These are phyloP conservation scores for Parastagonospora avenae DNA, from an alignment of 2,329 filamentous ascomycete species.

Conservation along the genomic window DNA sequence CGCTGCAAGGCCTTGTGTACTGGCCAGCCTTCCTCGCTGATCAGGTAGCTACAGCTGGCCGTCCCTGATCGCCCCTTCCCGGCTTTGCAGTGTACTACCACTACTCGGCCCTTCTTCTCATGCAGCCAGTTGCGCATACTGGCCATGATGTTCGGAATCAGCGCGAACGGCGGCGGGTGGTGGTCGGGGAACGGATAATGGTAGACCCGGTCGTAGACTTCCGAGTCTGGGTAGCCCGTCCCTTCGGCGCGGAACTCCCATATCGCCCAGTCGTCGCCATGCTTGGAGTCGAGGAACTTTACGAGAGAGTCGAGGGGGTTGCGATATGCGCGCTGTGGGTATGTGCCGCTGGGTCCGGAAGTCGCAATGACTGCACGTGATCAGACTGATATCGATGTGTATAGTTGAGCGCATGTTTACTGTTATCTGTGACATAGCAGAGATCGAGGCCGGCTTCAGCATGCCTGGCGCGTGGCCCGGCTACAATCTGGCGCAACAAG, in stretches of 20 bases:
- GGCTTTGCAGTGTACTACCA: slow-evolving; percentile 95
- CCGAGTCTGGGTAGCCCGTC: slow-evolving; percentile 89
- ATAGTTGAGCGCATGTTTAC: slow-evolving; percentile 54
- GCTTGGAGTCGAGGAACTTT: slow-evolving; percentile 83
- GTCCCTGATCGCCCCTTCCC: slow-evolving; percentile 94
- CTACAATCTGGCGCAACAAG: slow-evolving; percentile 87
- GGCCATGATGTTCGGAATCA: slow-evolving; percentile 87
- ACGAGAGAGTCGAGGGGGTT: slow-evolving; percentile 90
- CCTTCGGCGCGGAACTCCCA: slow-evolving; percentile 98
- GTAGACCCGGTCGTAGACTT: slow-evolving; percentile 81
- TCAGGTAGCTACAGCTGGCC: slow-evolving; percentile 84
- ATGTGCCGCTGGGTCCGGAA: slow-evolving; percentile 86
- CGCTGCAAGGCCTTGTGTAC: slow-evolving; percentile 66
- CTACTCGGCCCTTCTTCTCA: slow-evolving; percentile 64
- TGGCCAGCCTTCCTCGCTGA: slow-evolving; percentile 79
- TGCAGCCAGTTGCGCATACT: slow-evolving; percentile 89
- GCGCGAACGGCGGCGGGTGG: slow-evolving; percentile 88
- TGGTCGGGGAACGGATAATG: slow-evolving; percentile 98
- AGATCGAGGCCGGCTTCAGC: slow-evolving; percentile 88
- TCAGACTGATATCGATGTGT: slow-evolving; percentile 44
- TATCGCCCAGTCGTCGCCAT: slow-evolving; percentile 82
- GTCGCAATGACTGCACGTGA: slow-evolving; percentile 64
- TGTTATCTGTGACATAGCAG: slow-evolving; percentile 90
- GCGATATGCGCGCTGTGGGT: slow-evolving; percentile 89
- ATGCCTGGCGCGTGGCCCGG: slow-evolving; percentile 81